Conservation (phyloP, 495 filamentous ascomycete genomes). For the Apodospora peruviana region DNA sequence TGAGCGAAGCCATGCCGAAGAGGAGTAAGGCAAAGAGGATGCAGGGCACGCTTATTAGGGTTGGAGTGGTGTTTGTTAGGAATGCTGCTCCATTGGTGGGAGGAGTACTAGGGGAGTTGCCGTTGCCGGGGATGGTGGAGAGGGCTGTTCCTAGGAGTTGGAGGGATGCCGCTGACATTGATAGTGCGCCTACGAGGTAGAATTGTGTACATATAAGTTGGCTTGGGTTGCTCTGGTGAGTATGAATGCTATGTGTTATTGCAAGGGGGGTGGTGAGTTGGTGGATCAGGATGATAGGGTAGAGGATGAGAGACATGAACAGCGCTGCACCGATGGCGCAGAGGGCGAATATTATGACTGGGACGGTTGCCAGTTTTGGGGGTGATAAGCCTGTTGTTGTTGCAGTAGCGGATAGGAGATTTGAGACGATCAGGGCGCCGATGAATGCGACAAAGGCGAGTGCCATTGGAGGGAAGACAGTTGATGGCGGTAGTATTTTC, state of each 20-base stretch:
- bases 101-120: neutral
- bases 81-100: neutral
- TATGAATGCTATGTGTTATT: neutral
- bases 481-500: neutral
- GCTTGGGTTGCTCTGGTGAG: neutral
- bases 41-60: slow-evolving; percentile 3
- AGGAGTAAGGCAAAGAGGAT: slow-evolving; percentile 9
- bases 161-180: neutral
- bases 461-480: neutral
- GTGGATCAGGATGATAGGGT: slow-evolving; percentile 6
- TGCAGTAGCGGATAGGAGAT: too few relatives aligned
- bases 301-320: slow-evolving; percentile 3
- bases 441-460: slow-evolving; percentile 5
- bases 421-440: slow-evolving; percentile 1
- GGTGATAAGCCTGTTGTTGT: too few relatives aligned
- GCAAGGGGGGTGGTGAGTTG: slow-evolving; percentile 9
- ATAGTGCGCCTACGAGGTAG: neutral
- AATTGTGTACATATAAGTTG: neutral
- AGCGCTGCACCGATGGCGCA: slow-evolving; percentile 2
- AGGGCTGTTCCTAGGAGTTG: neutral
- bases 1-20: slow-evolving; percentile 6
- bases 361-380: neutral
- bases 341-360: slow-evolving; percentile 7
- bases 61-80: neutral
- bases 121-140: neutral